Conservation (phyloP, 2,329 filamentous ascomycete genomes). For the Ophiosphaerella herpotricha region DNA sequence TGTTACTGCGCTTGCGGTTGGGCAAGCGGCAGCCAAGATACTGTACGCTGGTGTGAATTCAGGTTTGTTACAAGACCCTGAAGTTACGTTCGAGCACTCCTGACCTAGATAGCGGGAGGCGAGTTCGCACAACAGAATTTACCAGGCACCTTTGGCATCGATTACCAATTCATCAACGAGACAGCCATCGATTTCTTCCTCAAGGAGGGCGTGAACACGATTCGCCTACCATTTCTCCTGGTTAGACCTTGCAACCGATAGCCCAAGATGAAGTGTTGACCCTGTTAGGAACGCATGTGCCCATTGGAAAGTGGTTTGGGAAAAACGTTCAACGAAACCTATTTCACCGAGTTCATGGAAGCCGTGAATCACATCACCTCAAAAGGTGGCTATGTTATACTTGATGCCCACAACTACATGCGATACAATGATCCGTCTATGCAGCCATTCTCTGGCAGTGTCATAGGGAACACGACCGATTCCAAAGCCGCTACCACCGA, state of each 20-base stretch:
- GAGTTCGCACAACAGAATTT: constrained; percentile 38
- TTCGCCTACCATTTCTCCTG: constrained; percentile 55
- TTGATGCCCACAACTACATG: constrained; percentile 61
- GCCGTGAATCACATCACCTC: constrained; percentile 57
- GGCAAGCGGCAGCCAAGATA: constrained; percentile 14
- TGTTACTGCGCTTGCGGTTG: constrained; percentile 11
- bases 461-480: constrained; percentile 56
- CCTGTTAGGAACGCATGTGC: constrained; percentile 53
- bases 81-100: neutral
- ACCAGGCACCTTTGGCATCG: constrained; percentile 56
- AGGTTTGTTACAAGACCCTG: constrained; percentile 9
- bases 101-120: constrained; percentile 21
- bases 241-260: constrained; percentile 4
- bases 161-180: constrained; percentile 58
- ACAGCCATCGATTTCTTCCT: constrained; percentile 37
- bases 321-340: constrained; percentile 56
- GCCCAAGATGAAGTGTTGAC: too few species aligned
- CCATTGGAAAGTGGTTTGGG: constrained; percentile 54
- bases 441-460: constrained; percentile 55
- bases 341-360: constrained; percentile 53
- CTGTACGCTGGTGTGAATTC: constrained; percentile 30
- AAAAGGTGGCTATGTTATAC: constrained; percentile 53
- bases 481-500: constrained; percentile 52
- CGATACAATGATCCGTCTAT: constrained; percentile 56
- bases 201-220: constrained; percentile 35